Percentiles rank a stretch among this genome's conserved stretches.
These are phyloP conservation scores for Erigeron canadensis DNA, from an alignment of 129 eudicot genomes.

Conservation along the genomic window DNA sequence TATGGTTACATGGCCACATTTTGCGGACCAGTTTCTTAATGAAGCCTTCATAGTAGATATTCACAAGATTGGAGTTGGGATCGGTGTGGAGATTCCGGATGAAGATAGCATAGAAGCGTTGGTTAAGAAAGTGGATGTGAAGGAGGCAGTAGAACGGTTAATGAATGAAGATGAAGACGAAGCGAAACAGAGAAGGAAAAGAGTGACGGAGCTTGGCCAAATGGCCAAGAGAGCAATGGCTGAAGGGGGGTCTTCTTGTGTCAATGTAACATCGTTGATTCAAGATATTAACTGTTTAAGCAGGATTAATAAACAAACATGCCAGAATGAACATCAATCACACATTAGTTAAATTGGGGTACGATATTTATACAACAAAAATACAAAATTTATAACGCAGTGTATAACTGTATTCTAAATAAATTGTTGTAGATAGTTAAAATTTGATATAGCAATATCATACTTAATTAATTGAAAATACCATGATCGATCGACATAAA, in stretches of 20 bases:
- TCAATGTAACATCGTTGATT: neutral
- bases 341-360: too few relatives aligned
- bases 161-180: neutral
- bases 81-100: conserved; percentile 33
- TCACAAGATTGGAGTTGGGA: conserved; percentile 42
- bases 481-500: too few relatives aligned
- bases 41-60: conserved; percentile 43
- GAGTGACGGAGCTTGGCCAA: neutral
- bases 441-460: too few relatives aligned
- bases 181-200: neutral
- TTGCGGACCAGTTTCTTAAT: conserved; percentile 57
- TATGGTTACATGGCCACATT: conserved; percentile 57
- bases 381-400: too few relatives aligned
- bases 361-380: too few relatives aligned
- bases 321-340: neutral
- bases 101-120: conserved; percentile 17
- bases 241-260: neutral
- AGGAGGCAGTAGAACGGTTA: neutral
- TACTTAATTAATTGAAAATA: too few relatives aligned
- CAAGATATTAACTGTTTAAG: neutral
- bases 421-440: too few relatives aligned
- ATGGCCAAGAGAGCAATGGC: neutral
- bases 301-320: neutral
- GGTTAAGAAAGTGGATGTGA: neutral
- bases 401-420: too few relatives aligned